Conservation (phyloP, 441 rosid genomes). For the Cnidoscolus chayamansa region DNA sequence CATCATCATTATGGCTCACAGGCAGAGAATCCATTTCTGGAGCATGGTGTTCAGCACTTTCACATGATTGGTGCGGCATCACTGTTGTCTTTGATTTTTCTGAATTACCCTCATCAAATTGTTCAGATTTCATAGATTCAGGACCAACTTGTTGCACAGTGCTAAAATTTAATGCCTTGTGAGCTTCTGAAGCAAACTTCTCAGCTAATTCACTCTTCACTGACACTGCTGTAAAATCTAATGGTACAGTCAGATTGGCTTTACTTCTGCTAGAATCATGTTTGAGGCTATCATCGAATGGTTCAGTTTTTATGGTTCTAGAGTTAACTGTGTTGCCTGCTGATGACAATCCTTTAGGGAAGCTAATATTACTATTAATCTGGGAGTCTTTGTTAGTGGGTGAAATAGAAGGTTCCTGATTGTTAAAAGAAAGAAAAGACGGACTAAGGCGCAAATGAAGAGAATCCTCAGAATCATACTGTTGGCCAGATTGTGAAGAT, state of each 20-base stretch:
- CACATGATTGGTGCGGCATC: constrained; percentile 31
- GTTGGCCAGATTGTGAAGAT: constrained; percentile 28
- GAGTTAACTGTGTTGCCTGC: constrained; percentile 28
- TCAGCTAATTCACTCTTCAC: constrained; percentile 53
- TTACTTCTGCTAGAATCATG: constrained; percentile 27
- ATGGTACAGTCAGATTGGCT: constrained; percentile 19
- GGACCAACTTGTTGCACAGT: constrained; percentile 28
- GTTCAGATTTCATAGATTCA: constrained; percentile 50
- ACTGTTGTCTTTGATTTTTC: constrained; percentile 25
- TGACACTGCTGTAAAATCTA: constrained; percentile 14
- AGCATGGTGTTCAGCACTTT: constrained; percentile 25
- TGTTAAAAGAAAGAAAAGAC: constrained; percentile 25
- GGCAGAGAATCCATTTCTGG: constrained; percentile 21
- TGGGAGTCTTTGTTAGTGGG: constrained; percentile 24
- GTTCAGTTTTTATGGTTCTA: constrained; percentile 58
- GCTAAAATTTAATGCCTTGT: constrained; percentile 24
- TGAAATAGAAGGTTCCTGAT: constrained; percentile 34
- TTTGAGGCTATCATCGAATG: constrained; percentile 41
- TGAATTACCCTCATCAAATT: constrained; percentile 30
- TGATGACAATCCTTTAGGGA: constrained; percentile 19
- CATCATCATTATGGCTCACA: constrained; percentile 28
- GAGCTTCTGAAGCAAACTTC: constrained; percentile 25
- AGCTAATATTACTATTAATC: constrained; percentile 22
- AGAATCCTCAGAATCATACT: constrained; percentile 37
- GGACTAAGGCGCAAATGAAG: constrained; percentile 59